These are phyloP conservation scores for Chlorella vulgaris DNA, from an alignment of 139 green algal genomes.

Conservation along the genomic window DNA sequence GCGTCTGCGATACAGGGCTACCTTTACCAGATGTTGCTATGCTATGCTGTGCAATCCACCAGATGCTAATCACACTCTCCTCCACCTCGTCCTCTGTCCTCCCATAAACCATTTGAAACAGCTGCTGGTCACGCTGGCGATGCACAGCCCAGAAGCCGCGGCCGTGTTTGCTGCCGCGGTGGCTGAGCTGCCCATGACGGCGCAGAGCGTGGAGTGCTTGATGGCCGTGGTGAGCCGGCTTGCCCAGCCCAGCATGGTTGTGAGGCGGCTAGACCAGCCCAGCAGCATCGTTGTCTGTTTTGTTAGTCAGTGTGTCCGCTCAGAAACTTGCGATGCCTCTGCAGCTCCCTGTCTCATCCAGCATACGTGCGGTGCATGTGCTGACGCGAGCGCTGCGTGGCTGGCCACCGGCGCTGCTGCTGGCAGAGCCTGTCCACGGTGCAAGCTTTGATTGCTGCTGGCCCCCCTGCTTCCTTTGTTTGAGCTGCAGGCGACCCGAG, in stretches of 20 bases:
- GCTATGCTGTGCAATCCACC: background rate
- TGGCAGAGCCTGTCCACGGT: background rate
- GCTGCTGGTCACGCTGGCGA: constrained; percentile 14
- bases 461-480: background rate
- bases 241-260: too few species aligned
- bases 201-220: constrained; percentile 31
- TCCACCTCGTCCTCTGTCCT: too few species aligned
- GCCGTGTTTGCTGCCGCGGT: background rate
- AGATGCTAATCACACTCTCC: background rate
- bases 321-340: too few species aligned
- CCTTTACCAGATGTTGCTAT: too few species aligned
- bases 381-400: too few species aligned
- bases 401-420: too few species aligned
- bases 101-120: background rate
- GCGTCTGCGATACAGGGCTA: too few species aligned
- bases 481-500: background rate
- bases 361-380: too few species aligned
- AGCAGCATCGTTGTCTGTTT: background rate
- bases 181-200: constrained; percentile 7
- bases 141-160: background rate
- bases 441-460: background rate
- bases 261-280: background rate
- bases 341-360: too few species aligned
- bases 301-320: too few species aligned
- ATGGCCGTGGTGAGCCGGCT: constrained; percentile 1